These are phyloP conservation scores for Mortierella sp. DNA, from an alignment of 371 early-diverging fungal genomes.

Conservation along the genomic window DNA sequence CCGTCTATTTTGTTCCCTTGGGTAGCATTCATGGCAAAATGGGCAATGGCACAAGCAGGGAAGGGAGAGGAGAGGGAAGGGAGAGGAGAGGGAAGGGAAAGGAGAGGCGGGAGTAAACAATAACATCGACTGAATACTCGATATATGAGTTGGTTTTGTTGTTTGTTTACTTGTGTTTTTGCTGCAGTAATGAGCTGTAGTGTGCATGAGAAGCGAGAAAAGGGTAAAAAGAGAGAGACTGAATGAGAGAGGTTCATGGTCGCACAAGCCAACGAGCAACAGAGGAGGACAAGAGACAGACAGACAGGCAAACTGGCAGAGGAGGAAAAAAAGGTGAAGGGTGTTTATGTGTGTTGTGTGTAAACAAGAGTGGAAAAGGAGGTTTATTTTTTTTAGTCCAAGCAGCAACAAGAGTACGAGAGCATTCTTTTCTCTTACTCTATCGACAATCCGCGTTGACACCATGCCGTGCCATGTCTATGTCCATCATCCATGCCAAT, in stretches of 20 bases:
- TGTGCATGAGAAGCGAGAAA: not conserved
- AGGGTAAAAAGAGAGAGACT: not conserved
- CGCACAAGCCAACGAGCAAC: constrained; percentile 12
- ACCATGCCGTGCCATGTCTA: not conserved
- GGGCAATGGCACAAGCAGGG: not conserved
- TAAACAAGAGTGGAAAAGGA: not conserved
- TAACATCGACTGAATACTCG: constrained; percentile 1
- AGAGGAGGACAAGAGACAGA: not conserved
- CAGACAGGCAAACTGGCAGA: not conserved
- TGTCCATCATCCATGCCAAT: no score
- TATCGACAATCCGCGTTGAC: constrained; percentile 2
- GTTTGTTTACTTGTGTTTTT: not conserved
- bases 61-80: not conserved
- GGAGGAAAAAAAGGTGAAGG: not conserved
- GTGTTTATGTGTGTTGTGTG: not conserved
- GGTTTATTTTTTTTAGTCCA: not conserved
- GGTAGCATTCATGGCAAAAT: not conserved
- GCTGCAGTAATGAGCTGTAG: constrained; percentile 8
- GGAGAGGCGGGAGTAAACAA: not conserved
- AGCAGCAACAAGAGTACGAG: not conserved
- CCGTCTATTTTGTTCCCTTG: not conserved
- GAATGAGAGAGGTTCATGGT: not conserved
- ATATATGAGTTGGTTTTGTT: not conserved
- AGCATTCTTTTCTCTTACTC: not conserved
- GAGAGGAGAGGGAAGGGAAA: not conserved